Evolutionary conservation across 768 basidiomycete species (phyloP), one percentile per base, ranked within the genome.

Genomic region (Floccularia luteovirens): DNA sequence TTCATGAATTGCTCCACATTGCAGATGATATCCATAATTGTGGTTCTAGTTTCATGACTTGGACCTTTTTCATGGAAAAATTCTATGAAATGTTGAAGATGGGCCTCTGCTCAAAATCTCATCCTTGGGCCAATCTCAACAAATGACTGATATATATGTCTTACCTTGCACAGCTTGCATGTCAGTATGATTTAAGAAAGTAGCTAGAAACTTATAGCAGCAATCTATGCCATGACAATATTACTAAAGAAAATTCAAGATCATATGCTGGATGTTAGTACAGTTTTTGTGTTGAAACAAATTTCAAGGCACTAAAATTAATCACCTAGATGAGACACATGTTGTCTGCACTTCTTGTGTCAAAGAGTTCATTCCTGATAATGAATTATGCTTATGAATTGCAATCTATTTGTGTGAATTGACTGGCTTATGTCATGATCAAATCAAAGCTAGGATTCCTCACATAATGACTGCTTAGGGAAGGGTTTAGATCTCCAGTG

Each of bases 41-140:
- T 43, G 64, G 60, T 1, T 63, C 64, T n/a, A 46, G 55, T 1
- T 64, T 63, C 55, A 35, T 52, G 0, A 54, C 46, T 7, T 66
- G 64, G 66, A 52, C 60, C 1, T 67, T 64, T 39, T 49, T 45
- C 17, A 57, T 66, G 50, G 64, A 68, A 39, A 37, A 56, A 0
- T 60, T 50, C 24, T 65, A 62, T 47, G 61, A 60, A 0, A 39
- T 31, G 5, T 48, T 66, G 7, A 47, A 56, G 28, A 23, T 31
- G 0, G 48, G 36, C 4, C 35, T 66, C 12, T 43, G 43, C 14
- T 55, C 52, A 1, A 39, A 44, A 11, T 13, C 21, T 6, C 42
- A 51, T 25, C 65, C 62, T 13, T 64, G 51, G 50, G 48, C 49
- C 1, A 52, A 53, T 24, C 40, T 64, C 8, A 52, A 48, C 37